A percentile compares a stretch with the other conserved stretches of the same genome.
These are phyloP conservation scores for Russula dissimulans DNA, from an alignment of 768 basidiomycete species.

Conservation along the genomic window DNA sequence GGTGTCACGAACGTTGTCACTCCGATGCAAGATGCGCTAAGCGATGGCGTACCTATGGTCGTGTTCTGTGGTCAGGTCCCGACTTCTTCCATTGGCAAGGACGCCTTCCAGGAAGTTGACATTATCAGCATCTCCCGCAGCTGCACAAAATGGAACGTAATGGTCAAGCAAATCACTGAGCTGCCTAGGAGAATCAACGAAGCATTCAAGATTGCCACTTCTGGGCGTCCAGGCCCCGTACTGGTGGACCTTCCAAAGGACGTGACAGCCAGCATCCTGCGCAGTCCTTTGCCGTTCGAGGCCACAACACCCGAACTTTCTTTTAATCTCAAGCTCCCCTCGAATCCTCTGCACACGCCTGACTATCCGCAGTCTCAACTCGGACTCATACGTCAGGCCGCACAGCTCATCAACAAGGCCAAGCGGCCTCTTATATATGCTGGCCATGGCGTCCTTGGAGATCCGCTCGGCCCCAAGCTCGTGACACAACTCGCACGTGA, in stretches of 20 bases:
- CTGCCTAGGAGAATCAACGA: constrained; percentile 95
- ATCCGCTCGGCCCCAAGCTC: constrained; percentile 71
- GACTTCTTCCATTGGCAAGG: constrained; percentile 93
- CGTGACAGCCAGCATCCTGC: constrained; percentile 86
- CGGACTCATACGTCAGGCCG: constrained; percentile 69
- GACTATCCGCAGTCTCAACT: constrained; percentile 36
- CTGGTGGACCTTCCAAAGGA: constrained; percentile 99
- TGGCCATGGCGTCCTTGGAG: constrained; percentile 82
- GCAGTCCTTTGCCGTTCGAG: constrained; percentile 74
- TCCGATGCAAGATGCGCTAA: constrained; percentile 94
- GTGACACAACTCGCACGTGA: constrained; percentile 67
- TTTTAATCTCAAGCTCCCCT: constrained; percentile 63
- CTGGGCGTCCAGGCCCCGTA: constrained; percentile 94
- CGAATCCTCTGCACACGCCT: constrained; percentile 53
- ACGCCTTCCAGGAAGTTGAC: constrained; percentile 98
- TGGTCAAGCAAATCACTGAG: constrained; percentile 96
- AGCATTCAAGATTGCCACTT: constrained; percentile 98
- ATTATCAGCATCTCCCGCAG: constrained; percentile 90
- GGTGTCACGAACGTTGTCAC: constrained; percentile 98
- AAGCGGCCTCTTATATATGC: constrained; percentile 89
- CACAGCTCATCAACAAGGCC: constrained; percentile 84
- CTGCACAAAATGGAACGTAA: constrained; percentile 99
- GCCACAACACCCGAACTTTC: constrained; percentile 74
- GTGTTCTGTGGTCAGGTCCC: constrained; percentile 99
- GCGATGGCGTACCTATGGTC: constrained; percentile 88